These are phyloP conservation scores for Tuctoria greenei DNA, from an alignment of 176 grass and related monocot species.

Conservation along the genomic window DNA sequence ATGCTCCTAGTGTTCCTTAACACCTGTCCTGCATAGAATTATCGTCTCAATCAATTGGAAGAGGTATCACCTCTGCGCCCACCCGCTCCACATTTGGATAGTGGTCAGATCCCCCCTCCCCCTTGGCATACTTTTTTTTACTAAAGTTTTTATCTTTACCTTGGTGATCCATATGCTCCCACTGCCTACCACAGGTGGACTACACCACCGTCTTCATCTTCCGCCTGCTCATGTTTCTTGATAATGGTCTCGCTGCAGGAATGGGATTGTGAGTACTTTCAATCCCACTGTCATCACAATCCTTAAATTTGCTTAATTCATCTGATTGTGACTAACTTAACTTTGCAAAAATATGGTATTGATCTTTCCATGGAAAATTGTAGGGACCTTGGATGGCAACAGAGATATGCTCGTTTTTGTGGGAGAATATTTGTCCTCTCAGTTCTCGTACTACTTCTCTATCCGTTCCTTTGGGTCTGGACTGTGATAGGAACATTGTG, in stretches of 20 bases:
- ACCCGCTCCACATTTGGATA: constrained; percentile 98
- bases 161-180: neutral
- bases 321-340: neutral
- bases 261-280: constrained; percentile 79
- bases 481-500: constrained; percentile 97
- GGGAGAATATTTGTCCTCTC: constrained; percentile 89
- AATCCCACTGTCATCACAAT: neutral
- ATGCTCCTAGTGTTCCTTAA: neutral
- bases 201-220: constrained; percentile 95
- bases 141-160: neutral
- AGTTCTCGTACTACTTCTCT: constrained; percentile 84
- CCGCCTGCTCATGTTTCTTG: constrained; percentile 93
- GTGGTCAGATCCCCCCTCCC: constrained; percentile 55
- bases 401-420: constrained; percentile 90
- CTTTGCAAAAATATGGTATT: constrained; percentile 2
- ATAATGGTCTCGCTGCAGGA: constrained; percentile 80
- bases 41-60: constrained; percentile 99
- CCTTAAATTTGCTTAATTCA: neutral
- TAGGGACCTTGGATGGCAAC: constrained; percentile 98
- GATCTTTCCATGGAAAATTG: constrained; percentile 15
- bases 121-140: neutral
- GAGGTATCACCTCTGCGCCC: constrained; percentile 75
- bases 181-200: constrained; percentile 59
- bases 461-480: constrained; percentile 97
- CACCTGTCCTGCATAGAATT: constrained; percentile 48